Percentiles rank a stretch among this genome's conserved stretches.
Conservation (phyloP, 768 basidiomycete genomes). For the Asterophora parasitica region DNA sequence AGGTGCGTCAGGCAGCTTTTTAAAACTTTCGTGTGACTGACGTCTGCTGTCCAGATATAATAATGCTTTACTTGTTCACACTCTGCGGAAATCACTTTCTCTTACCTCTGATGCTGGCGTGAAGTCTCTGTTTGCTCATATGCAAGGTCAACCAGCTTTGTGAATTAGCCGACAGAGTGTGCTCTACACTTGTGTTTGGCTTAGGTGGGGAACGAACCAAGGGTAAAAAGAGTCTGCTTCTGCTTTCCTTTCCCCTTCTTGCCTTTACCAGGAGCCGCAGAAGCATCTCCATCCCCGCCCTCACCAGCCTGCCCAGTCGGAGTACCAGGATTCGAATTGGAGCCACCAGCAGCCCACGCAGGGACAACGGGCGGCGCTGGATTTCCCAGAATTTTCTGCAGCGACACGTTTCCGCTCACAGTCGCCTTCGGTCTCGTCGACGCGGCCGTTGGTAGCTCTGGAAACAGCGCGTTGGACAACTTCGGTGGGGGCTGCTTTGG, state of each 20-base stretch:
- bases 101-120: neutral
- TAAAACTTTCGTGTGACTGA: neutral
- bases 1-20: constrained; percentile 3
- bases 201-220: constrained; percentile 40
- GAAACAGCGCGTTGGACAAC: constrained; percentile 58
- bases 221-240: constrained; percentile 79
- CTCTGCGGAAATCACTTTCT: neutral
- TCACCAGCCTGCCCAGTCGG: constrained; percentile 8
- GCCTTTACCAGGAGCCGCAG: constrained; percentile 34
- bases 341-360: constrained; percentile 34
- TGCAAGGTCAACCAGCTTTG: neutral
- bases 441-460: constrained; percentile 54
- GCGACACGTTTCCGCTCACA: constrained; percentile 59
- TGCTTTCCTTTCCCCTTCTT: constrained; percentile 81
- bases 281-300: constrained; percentile 9
- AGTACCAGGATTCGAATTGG: constrained; percentile 6
- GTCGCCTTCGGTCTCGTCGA: constrained; percentile 36
- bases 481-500: constrained; percentile 32
- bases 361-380: constrained; percentile 28
- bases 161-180: neutral
- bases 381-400: constrained; percentile 64
- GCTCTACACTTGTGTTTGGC: no score
- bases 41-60: neutral
- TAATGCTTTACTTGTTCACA: neutral
- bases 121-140: no score